phyloP scores from a whole-genome alignment of 805 yeast genomes.

The Grigorovia transvaalensis region DNA sequence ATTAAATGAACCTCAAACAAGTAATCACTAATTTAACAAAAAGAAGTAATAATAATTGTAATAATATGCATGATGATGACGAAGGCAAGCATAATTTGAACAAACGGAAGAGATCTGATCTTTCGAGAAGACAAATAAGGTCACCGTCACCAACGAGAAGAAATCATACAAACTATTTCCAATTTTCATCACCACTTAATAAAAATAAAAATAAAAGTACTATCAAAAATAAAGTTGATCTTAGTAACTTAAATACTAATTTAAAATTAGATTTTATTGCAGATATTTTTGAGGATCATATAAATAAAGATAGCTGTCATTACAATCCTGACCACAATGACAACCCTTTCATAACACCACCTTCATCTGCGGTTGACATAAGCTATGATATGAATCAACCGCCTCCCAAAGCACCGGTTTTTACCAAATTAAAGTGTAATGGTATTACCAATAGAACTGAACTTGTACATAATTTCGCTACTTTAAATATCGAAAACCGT shows the following conservation, averaged over 20 bases:
- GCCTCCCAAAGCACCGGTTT: not conserved
- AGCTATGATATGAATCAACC: not conserved
- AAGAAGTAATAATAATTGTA: not conserved
- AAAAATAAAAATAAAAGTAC: not conserved
- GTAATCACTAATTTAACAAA: not conserved
- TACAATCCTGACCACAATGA: not conserved
- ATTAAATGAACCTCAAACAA: constrained; percentile 5
- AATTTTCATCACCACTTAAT: not conserved
- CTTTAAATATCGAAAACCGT: not conserved
- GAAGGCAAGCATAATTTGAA: not conserved
- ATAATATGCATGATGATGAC: not conserved
- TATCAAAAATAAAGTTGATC: not conserved
- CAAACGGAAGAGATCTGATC: not conserved
- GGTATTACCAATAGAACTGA: not conserved
- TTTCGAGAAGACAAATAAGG: not conserved
- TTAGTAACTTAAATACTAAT: not conserved
- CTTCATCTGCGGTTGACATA: constrained; percentile 1
- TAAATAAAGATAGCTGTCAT: not conserved
- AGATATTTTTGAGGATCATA: not conserved
- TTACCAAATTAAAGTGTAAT: not conserved
- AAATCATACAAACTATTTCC: constrained; percentile 1
- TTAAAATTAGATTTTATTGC: not conserved
- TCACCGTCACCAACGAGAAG: constrained; percentile 5
- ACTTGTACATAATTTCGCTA: constrained; percentile 6
- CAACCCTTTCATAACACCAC: constrained; percentile 3